Conservation (phyloP, 176 grass and related monocot genomes). For the Thalia dealbata region DNA sequence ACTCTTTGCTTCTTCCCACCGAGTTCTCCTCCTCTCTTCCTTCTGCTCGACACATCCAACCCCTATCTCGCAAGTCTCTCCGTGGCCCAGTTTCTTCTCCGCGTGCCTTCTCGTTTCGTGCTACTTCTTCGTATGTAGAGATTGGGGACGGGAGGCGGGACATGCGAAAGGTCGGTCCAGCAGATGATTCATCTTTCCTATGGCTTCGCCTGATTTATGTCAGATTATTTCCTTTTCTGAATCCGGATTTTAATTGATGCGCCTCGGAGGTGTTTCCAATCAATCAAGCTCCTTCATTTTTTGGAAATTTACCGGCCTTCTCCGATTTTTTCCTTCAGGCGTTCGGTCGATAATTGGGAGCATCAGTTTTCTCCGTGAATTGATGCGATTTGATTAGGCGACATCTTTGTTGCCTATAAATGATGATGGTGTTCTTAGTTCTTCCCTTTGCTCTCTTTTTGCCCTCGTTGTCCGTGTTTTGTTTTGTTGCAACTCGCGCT, state of each 20-base stretch:
- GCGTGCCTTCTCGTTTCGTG: conserved; percentile 11
- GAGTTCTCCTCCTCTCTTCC: conserved; percentile 5
- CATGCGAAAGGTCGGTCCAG: too few relatives aligned
- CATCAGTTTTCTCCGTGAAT: background rate
- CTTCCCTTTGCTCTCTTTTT: background rate
- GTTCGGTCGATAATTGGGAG: too few relatives aligned
- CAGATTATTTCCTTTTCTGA: conserved; percentile 7
- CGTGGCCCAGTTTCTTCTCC: conserved; percentile 9
- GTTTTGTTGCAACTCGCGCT: background rate
- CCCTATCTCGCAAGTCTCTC: conserved; percentile 34
- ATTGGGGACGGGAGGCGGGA: background rate
- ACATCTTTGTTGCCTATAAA: background rate
- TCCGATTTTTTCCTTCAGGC: background rate
- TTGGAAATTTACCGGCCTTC: background rate
- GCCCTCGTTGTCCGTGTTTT: background rate
- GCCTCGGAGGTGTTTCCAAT: background rate
- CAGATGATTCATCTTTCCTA: background rate
- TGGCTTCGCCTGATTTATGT: background rate
- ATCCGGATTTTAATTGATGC: background rate
- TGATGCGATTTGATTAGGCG: background rate
- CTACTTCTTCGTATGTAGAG: background rate
- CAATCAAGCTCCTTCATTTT: background rate
- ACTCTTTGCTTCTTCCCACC: too few relatives aligned
- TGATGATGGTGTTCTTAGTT: background rate
- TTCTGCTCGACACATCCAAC: conserved; percentile 31